Conservation (phyloP, 345 rosid species). For the Gossypium stocksii region DNA sequence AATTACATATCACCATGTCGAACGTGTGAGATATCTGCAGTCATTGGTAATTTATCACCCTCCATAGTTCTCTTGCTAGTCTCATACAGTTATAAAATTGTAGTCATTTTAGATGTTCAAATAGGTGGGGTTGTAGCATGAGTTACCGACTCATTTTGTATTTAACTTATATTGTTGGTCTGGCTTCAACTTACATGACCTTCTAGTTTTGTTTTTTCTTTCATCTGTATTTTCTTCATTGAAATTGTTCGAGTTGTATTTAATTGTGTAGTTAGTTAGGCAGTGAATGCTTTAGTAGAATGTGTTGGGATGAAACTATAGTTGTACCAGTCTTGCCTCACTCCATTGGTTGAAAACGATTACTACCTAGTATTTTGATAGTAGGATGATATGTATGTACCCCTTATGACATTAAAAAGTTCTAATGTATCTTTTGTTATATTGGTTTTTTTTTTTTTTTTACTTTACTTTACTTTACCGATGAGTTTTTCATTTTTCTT, state of each 20-base stretch:
- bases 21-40: constrained; percentile 23
- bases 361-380: too few relatives aligned
- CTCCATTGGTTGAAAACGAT: too few relatives aligned
- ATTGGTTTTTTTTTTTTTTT: too few relatives aligned
- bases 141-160: constrained; percentile 16
- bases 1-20: neutral
- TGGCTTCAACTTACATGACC: neutral
- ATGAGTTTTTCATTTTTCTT: too few relatives aligned
- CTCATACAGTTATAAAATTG: constrained; percentile 8
- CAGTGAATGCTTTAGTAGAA: neutral
- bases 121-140: constrained; percentile 31
- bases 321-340: neutral
- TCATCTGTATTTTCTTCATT: neutral
- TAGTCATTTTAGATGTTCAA: constrained; percentile 13
- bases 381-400: too few relatives aligned
- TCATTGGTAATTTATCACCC: neutral
- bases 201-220: neutral
- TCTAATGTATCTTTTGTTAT: too few relatives aligned
- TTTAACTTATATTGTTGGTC: neutral
- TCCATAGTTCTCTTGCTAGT: constrained; percentile 8
- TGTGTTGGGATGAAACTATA: neutral
- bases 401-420: too few relatives aligned
- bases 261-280: neutral
- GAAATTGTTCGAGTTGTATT: neutral
- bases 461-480: too few relatives aligned